Evolutionary conservation across 805 yeast genomes (phyloP).

Genomic region (Candida arabinofermentans): DNA sequence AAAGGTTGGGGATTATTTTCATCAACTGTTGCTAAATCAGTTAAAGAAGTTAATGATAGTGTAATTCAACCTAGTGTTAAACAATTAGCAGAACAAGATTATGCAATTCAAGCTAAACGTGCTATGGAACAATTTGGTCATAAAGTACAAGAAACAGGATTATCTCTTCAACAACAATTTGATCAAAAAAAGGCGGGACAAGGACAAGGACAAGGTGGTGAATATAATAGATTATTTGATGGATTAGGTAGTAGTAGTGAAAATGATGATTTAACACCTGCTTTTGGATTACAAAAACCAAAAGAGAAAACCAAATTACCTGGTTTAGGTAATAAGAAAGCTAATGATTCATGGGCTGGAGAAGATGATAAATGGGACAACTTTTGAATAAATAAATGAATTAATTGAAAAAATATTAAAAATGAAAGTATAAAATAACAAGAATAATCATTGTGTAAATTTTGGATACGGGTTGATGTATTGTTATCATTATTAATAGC

Average conservation of each 20-base stretch:
- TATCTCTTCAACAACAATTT: slow-evolving; percentile 55
- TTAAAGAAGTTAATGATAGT: slow-evolving; percentile 78
- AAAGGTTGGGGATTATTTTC: slow-evolving; percentile 96
- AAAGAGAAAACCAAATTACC: slow-evolving; percentile 52
- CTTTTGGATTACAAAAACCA: slow-evolving; percentile 63
- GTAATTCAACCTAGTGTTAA: slow-evolving; percentile 90
- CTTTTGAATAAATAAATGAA: slow-evolving; percentile 34
- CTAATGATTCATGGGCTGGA: slow-evolving; percentile 31
- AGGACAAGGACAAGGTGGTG: slow-evolving; percentile 20
- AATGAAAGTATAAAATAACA: no score
- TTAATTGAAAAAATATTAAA: not conserved
- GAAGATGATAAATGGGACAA: slow-evolving; percentile 68
- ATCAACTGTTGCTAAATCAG: slow-evolving; percentile 76
- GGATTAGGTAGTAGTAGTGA: slow-evolving; percentile 41
- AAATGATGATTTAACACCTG: slow-evolving; percentile 45
- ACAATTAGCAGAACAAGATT: slow-evolving; percentile 74
- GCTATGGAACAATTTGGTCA: slow-evolving; percentile 98
- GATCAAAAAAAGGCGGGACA: slow-evolving; percentile 34
- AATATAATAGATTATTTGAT: slow-evolving; percentile 54
- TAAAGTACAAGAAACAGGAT: slow-evolving; percentile 84
- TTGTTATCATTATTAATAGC: no score
- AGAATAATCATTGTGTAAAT: no score
- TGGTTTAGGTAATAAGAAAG: slow-evolving; percentile 37
- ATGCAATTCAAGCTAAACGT: slow-evolving; percentile 74
- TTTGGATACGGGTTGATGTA: no score